Base-by-base conservation (phyloP, 2,329 filamentous ascomycete genomes). In the Xylariaceae sp. region DNA sequence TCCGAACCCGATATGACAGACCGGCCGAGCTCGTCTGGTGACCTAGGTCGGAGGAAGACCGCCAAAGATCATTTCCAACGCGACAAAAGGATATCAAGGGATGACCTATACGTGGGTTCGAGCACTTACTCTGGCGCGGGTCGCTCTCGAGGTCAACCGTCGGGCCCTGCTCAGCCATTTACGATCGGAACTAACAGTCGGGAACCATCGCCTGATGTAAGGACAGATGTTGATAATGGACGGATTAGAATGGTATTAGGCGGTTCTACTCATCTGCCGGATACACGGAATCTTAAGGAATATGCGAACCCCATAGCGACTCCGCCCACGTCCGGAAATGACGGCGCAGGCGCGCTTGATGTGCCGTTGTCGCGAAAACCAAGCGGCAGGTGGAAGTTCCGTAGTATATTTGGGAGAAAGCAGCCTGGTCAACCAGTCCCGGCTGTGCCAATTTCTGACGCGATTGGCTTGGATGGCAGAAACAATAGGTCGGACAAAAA, bases 171-270 rank as follows among this genome's bases (percentile, higher is more conserved):
- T 19, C 66, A 68, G 19, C 65, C 57, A 21, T 60, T 67, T 29
- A 59, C 61, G 41, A 70, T 69, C 15, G 64, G 71, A 22, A 67
- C 71, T 19, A 53, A 50, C 21, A 64, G 71, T 19, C 70, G 73
- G 58, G 70, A 74, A 55, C 67, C 70, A 47, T 76, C 73, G n/a
- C 71, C 73, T 9, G 72, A 76, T 53, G 75, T 74, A 8, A 61
- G 74, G 49, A 68, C 65, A 29, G 74, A 75, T 2, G 70, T 72
- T 7, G 74, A 42, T 71, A 74, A 56, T 16, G 49, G 44, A 15
- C 76, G 74, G 61, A 90, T 91, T 57, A 88, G 88, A 9, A 85
- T 91, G 77, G 87, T 87, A 1, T 71, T 90, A 52, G 87, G 87
- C 30, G 90, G 86, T 63, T 87, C 87, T 21, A 72, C 76, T n/a